Base-by-base conservation (phyloP, 371 early-diverging fungal species). In the Haplosporangium sp. region DNA sequence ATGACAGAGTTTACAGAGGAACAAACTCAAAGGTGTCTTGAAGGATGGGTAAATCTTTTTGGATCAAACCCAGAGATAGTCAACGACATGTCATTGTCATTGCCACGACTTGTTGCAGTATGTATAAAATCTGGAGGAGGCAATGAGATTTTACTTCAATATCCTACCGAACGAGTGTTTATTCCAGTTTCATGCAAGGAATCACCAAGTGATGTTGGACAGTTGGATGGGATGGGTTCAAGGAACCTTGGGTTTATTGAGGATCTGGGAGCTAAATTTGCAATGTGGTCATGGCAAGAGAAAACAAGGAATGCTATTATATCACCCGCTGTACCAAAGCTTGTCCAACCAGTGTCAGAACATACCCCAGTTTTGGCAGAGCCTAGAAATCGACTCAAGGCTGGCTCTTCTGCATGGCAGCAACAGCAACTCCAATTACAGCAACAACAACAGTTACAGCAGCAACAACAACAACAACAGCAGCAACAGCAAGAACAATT, bases 211-310 rank as follows among this genome's bases (percentile, higher is more conserved):
- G 81, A 81, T 57, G 72, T 74, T n/a, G 75, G 81, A 4, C 69
- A 71, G 19, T 35, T 68, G 47, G 72, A 81, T 42, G 81, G 81
- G 13, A 67, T 81, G 69, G 81, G 81, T 40, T 81, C 72, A 10
- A 56, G 81, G 58, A 81, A 71, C 53, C 69, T 68, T 9, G 81
- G 81, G 5, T 74, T 81, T 50, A 71, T 74, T 4, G 81, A 81
- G 42, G 81, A 81, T 42, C 55, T 81, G 13, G 81, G 81, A 0
- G 74, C 81, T 2, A 81, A 81, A 34, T 81, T 74, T 59, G 75
- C 75, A 4, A n/a, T 71, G 38, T 81, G 81, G 81, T 68, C 75
- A 4, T 81, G 81, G 81, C 81, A 81, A 19, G 81, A 81, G 61
- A 74, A 68, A 53, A 71, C 81, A 15, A 70, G 75, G 59, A 81